Base-by-base conservation (phyloP, 495 filamentous ascomycete genomes). In the Aspergillus diversus region DNA sequence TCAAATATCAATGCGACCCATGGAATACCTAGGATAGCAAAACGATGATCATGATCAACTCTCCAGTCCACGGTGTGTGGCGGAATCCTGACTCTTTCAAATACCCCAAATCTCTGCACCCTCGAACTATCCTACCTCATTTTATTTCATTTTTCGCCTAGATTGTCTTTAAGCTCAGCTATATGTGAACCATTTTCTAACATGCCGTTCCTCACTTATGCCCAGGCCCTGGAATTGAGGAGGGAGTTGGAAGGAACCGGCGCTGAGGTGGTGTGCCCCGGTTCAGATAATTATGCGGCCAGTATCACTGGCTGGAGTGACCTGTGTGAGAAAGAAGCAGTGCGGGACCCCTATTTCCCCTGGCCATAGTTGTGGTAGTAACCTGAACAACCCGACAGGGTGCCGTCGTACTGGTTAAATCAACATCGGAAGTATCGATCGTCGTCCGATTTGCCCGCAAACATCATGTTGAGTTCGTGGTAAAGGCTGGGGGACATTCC, bases 351-450 rank as follows among this genome's bases (percentile, higher is more conserved):
- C 16, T 61, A 12, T 33, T 16, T 1, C 2, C 16, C 33, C 32
- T 33, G 5, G 12, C 15, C 46, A 17, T 42, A 49, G 57, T 5
- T n/a, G 16, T 1, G 34, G 11, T 32, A 47, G 21, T 27, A 49
- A 11, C 11, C 39, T 32, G 37, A 27, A 12, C 37, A 27, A 39
- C 58, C 12, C 17, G n/a, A 33, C 48, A 71, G 69, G 69, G 69
- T 7, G 69, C 69, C n/a, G 42, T 69, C 12, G 65, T 71, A 21
- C 60, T 51, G 5, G 64, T 63, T 34, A 69, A 59, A 5, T 61
- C 66, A 8, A 57, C 60, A 2, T 15, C 64, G 13, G 62, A 71
- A 48, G 62, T 64, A 13, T 55, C 66, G 5, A 58, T 32, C 1
- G 69, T 71, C 3, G 48, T 69, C 16, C 7, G 13, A 12, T 71